Evolutionary conservation across 257 asterid species (phyloP), one percentile per base, ranked within the genome.

Genomic region (Thymus quinquecostatus): DNA sequence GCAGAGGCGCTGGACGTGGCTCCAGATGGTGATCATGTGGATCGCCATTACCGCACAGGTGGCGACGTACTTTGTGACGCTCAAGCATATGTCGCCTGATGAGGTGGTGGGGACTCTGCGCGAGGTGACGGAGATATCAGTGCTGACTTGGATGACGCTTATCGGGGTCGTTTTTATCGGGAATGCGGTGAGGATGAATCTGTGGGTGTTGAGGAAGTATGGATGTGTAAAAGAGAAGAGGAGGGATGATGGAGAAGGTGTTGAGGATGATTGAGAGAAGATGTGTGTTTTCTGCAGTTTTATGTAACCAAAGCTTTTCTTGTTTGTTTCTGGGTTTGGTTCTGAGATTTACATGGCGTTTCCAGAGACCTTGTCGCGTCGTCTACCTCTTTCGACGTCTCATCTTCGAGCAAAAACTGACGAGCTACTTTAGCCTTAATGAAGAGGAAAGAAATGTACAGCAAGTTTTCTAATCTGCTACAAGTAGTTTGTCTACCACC

Each of bases 131-230:
- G 60, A 78, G 60, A 78, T 79, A 70, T 73, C 84, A n/a, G 82
- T 81, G 38, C 50, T 76, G 68, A 64, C 84, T 2, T 80, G 85
- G 87, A 14, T 71, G 69, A 49, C 82, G 0, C 86, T 83, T 8
- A 81, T 81, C 74, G 75, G 12, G 3, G 84, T 79, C 12, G 81
- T 81, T 10, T 81, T 84, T 21, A 21, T 79, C 12, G 82, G 86
- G 53, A 81, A 84, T 28, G 54, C 30, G 8, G 38, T 77, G 33
- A 58, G 82, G 28, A 21, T 81, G 82, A 84, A 84, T 72, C 13
- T 84, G 44, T 74, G 86, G 86, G 32, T 84, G 21, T 78, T 84
- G 1, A 73, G 86, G 27, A 79, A 79, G 67, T 80, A 72, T 50
- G 88, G 88, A 8, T 70, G 54, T 12, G 53, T 83, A 28, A 66